Evolutionary conservation across 352 stramenopile genomes (phyloP).

Genomic region (Hyaloperonospora arabidopsidis): DNA sequence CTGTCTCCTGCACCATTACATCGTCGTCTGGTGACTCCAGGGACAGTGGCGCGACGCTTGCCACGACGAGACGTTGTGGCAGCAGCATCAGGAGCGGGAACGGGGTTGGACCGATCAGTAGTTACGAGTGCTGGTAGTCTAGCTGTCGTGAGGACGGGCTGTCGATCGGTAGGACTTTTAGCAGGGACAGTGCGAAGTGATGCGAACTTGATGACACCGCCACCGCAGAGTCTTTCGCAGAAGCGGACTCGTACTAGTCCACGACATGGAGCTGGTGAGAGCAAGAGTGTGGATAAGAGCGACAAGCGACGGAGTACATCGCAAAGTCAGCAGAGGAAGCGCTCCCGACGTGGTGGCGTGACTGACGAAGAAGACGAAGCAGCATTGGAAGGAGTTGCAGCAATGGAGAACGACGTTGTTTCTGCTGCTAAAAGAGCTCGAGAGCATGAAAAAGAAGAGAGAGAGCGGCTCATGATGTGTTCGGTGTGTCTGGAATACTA

Average conservation of each 20-base stretch:
- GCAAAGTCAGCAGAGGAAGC: conserved; percentile 33
- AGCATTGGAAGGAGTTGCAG: conserved; percentile 14
- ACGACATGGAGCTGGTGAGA: conserved; percentile 10
- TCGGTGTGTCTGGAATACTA: conserved; percentile 81
- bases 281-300: conserved; percentile 20
- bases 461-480: conserved; percentile 70
- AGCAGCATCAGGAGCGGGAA: conserved; percentile 7
- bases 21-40: conserved; percentile 1
- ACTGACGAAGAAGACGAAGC: conserved; percentile 17
- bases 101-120: conserved; percentile 14
- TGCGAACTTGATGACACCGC: conserved; percentile 9
- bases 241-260: conserved; percentile 26
- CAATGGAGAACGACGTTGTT: conserved; percentile 7
- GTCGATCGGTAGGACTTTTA: conserved; percentile 5
- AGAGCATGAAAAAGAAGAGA: conserved; percentile 33
- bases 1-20: conserved; percentile 12
- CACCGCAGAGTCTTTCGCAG: conserved; percentile 19
- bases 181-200: conserved; percentile 11
- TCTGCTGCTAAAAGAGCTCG: conserved; percentile 14
- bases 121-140: conserved; percentile 17
- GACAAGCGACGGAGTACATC: conserved; percentile 11
- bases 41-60: conserved; percentile 11
- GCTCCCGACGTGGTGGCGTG: conserved; percentile 21
- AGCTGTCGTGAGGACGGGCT: conserved; percentile 12
- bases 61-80: conserved; percentile 15